These are phyloP conservation scores for Wilhelminamyces savonicus DNA, from an alignment of 805 yeast species.

Conservation along the genomic window DNA sequence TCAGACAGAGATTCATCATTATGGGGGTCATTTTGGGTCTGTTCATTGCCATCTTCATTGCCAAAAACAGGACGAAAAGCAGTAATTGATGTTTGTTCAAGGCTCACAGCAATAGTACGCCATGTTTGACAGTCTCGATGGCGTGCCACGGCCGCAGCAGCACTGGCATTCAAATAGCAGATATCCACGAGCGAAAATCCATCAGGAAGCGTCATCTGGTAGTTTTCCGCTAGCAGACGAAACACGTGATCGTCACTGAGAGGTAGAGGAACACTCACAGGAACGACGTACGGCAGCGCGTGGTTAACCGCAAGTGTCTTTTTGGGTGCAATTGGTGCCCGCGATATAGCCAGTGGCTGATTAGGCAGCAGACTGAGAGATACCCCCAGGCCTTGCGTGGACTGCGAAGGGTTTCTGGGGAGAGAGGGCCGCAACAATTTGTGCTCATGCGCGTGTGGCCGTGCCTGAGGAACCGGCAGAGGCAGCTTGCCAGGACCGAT, in stretches of 20 bases:
- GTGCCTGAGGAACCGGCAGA: too few relatives aligned
- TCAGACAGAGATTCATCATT: too few relatives aligned
- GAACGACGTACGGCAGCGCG: slow-evolving; percentile 32
- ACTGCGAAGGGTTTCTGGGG: slow-evolving; percentile 26
- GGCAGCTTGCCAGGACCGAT: too few relatives aligned
- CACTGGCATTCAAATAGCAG: slow-evolving; percentile 51
- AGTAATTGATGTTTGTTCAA: slow-evolving; percentile 21
- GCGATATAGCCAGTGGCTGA: slow-evolving; percentile 1
- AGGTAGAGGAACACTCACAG: slow-evolving; percentile 37
- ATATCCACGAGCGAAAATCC: slow-evolving; percentile 47
- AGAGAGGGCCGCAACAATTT: slow-evolving; percentile 22
- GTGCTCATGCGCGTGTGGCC: too few relatives aligned
- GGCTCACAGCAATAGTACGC: slow-evolving; percentile 48
- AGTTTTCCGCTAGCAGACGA: slow-evolving; percentile 43
- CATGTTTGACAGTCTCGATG: slow-evolving; percentile 58
- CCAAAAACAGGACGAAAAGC: background rate
- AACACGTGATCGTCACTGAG: slow-evolving; percentile 39
- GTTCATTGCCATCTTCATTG: background rate
- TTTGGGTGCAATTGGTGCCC: slow-evolving; percentile 1
- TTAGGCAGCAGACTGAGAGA: slow-evolving; percentile 13
- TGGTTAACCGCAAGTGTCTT: slow-evolving; percentile 8
- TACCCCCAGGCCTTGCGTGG: slow-evolving; percentile 26
- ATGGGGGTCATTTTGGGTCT: slow-evolving; percentile 2
- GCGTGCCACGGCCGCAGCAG: slow-evolving; percentile 46
- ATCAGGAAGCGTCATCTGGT: slow-evolving; percentile 40